phyloP scores from a whole-genome alignment of 176 grass and related monocot genomes.

The Dactylis glomerata region DNA sequence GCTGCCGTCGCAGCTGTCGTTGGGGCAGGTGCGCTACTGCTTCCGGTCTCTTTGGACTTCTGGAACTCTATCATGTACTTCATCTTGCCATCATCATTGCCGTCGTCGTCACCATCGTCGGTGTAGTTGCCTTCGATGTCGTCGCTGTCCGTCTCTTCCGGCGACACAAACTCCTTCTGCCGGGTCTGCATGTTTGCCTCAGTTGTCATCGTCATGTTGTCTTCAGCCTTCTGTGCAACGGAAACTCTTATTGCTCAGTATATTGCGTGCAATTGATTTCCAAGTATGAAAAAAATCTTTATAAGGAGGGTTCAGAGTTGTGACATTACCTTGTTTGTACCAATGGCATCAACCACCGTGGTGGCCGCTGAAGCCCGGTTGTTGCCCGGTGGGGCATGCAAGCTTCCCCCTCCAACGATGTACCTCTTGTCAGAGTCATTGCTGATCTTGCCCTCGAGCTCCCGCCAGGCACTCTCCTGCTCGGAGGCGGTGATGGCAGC shows the following conservation, averaged over 20 bases:
- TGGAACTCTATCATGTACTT: constrained; percentile 31
- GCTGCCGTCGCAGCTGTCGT: background rate
- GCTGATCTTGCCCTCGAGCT: constrained; percentile 46
- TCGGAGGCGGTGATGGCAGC: background rate
- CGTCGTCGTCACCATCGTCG: constrained; percentile 26
- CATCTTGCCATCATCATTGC: constrained; percentile 25
- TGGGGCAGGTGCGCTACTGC: background rate
- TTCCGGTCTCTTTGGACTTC: background rate
- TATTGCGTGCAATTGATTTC: background rate
- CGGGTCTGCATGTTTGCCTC: constrained; percentile 25
- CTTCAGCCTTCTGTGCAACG: constrained; percentile 29
- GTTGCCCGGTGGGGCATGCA: background rate
- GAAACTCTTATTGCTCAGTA: constrained; percentile 22
- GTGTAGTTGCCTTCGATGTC: constrained; percentile 35
- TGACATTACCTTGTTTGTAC: constrained; percentile 8
- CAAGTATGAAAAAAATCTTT: background rate
- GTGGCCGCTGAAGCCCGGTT: background rate
- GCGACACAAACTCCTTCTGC: background rate
- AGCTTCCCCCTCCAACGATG: background rate
- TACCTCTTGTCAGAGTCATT: constrained; percentile 4
- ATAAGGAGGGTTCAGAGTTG: background rate
- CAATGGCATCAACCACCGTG: background rate
- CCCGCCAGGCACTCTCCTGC: constrained; percentile 10
- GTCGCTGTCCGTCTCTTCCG: constrained; percentile 42
- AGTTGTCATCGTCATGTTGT: background rate